A percentile compares a stretch with the other conserved stretches of the same genome.
phyloP scores from a whole-genome alignment of 352 stramenopile species.

The Lagenidium sp. region DNA sequence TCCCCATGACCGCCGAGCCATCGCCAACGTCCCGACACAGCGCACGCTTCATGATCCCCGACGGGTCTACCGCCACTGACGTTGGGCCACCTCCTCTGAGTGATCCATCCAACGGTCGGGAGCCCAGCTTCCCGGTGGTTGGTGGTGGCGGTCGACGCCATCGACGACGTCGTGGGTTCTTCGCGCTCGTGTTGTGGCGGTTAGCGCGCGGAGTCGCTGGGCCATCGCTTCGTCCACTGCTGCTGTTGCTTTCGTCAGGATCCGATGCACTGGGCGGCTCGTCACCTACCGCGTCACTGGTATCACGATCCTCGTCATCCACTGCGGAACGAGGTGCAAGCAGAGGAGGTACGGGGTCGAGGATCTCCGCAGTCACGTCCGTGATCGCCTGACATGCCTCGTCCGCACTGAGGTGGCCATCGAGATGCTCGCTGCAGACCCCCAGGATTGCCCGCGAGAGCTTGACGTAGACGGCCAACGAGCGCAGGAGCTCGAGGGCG shows the following conservation, averaged over 20 bases:
- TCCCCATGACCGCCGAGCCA: slow-evolving; percentile 26
- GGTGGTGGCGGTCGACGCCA: background rate
- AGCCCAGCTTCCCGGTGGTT: background rate
- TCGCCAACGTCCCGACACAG: slow-evolving; percentile 33
- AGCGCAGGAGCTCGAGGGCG: slow-evolving; percentile 21
- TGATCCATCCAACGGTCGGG: background rate
- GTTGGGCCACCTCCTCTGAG: background rate
- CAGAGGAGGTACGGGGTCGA: background rate
- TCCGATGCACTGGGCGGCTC: background rate
- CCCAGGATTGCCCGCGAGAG: slow-evolving; percentile 24
- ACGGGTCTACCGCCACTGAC: slow-evolving; percentile 18
- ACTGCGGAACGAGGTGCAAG: background rate
- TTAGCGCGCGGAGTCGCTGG: too few relatives aligned
- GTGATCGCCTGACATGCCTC: slow-evolving; percentile 27
- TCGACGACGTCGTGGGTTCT: background rate
- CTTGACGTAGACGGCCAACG: slow-evolving; percentile 31
- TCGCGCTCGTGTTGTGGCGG: too few relatives aligned
- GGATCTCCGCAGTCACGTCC: slow-evolving; percentile 6
- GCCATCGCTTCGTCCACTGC: background rate
- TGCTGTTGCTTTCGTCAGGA: background rate
- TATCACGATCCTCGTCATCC: background rate
- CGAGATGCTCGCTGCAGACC: slow-evolving; percentile 33
- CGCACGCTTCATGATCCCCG: slow-evolving; percentile 39
- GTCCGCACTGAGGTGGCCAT: slow-evolving; percentile 12
- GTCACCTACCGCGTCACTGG: background rate